Evolutionary conservation across 345 rosid genomes (phyloP).

Genomic region (Eucalyptus erythrocorys): DNA sequence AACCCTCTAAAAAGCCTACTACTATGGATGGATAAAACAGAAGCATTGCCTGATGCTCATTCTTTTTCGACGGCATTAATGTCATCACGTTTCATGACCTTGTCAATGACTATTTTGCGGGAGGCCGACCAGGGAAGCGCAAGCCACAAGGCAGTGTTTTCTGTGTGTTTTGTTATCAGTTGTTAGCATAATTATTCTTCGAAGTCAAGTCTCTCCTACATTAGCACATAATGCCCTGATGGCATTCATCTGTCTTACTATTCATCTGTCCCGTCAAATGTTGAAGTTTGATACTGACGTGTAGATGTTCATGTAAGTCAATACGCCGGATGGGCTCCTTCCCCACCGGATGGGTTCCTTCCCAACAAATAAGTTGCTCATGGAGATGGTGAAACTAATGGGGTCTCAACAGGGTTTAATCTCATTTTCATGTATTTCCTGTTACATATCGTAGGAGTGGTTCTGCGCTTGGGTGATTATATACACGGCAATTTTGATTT

Average conservation of each 20-base stretch:
- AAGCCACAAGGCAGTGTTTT: background rate
- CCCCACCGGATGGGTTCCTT: background rate
- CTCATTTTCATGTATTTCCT: background rate
- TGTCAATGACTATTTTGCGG: background rate
- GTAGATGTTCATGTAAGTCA: background rate
- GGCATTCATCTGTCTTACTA: background rate
- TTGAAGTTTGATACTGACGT: background rate
- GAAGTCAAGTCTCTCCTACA: background rate
- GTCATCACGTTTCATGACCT: background rate
- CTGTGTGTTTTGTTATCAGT: background rate
- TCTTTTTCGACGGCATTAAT: background rate
- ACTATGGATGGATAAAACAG: background rate
- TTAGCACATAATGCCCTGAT: background rate
- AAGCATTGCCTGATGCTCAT: background rate
- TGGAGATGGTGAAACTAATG: background rate
- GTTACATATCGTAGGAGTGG: background rate
- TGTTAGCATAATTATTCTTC: background rate
- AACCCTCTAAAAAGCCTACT: background rate
- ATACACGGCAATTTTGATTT: background rate
- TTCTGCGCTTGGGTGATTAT: background rate
- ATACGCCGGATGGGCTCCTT: too few relatives aligned
- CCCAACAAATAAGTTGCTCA: background rate
- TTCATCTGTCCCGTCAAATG: background rate
- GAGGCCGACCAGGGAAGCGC: background rate
- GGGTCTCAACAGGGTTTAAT: background rate